Percentiles rank a stretch among this genome's conserved stretches.
phyloP scores from a whole-genome alignment of 352 stramenopile genomes.

The Phytophthora crassamura region DNA sequence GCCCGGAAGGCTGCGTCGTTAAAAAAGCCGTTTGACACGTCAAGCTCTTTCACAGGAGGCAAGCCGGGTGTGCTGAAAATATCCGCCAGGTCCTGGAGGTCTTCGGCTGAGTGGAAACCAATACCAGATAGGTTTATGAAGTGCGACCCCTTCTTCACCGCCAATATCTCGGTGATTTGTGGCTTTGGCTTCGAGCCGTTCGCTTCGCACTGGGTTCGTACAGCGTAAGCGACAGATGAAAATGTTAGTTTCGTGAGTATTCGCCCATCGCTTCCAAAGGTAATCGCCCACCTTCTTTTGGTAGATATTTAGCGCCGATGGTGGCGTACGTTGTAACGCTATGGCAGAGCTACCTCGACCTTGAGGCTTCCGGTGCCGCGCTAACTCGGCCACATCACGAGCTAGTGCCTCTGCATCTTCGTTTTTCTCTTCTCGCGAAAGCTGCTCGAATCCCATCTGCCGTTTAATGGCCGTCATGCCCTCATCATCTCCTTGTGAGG shows the following conservation, averaged over 20 bases:
- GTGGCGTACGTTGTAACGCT: constrained; percentile 17
- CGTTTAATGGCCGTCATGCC: constrained; percentile 73
- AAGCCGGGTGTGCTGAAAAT: constrained; percentile 43
- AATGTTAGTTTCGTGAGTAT: background rate
- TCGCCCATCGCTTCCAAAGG: background rate
- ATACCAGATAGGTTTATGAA: constrained; percentile 56
- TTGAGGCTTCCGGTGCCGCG: constrained; percentile 9
- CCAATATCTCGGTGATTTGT: constrained; percentile 49
- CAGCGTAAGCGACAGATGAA: background rate
- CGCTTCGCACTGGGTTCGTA: constrained; percentile 48
- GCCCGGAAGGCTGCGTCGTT: constrained; percentile 56
- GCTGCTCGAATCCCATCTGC: constrained; percentile 61
- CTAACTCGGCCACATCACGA: constrained; percentile 41
- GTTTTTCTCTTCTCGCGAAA: constrained; percentile 26
- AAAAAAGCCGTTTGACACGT: constrained; percentile 73
- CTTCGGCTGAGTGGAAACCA: constrained; percentile 58
- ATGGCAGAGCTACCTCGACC: background rate
- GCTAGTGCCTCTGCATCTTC: constrained; percentile 22
- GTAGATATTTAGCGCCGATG: constrained; percentile 47
- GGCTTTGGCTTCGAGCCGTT: constrained; percentile 44
- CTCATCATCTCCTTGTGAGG: constrained; percentile 35
- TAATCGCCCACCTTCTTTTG: constrained; percentile 39
- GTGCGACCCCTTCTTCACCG: constrained; percentile 45
- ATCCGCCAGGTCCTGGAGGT: constrained; percentile 59
- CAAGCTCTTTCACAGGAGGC: constrained; percentile 50